Evolutionary conservation across 495 filamentous ascomycete genomes (phyloP).

Genomic region (Hyphodiscus hymeniophilus): DNA sequence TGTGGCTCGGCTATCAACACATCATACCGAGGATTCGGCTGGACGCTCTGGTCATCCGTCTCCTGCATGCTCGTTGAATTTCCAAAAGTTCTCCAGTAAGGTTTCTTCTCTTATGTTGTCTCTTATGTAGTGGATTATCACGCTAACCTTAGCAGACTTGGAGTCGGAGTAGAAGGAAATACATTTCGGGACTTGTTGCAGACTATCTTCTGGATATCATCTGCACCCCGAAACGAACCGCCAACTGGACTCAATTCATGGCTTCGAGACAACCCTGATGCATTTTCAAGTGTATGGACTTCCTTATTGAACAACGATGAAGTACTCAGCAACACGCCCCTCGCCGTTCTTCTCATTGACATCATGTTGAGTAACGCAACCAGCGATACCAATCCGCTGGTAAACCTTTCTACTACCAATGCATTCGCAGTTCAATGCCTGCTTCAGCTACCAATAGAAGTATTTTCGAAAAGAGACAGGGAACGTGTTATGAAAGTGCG

Average conservation of each 20-base stretch:
- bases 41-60: slow-evolving; percentile 12
- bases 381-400: slow-evolving; percentile 9
- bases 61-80: slow-evolving; percentile 14
- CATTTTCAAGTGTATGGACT: slow-evolving; percentile 15
- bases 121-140: not conserved
- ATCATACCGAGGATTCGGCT: slow-evolving; percentile 8
- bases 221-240: not conserved
- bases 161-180: not conserved
- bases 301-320: slow-evolving; percentile 5
- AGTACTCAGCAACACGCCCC: slow-evolving; percentile 8
- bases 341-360: slow-evolving; percentile 17
- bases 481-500: slow-evolving; percentile 28
- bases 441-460: slow-evolving; percentile 9
- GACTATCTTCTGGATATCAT: slow-evolving; percentile 19
- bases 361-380: slow-evolving; percentile 10
- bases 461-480: slow-evolving; percentile 27
- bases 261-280: slow-evolving; percentile 4
- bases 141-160: slow-evolving; percentile 7
- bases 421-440: slow-evolving; percentile 13
- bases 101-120: not conserved
- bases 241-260: not conserved
- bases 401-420: slow-evolving; percentile 9
- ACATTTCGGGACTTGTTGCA: slow-evolving; percentile 7
- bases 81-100: slow-evolving; percentile 15
- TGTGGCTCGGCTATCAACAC: slow-evolving; percentile 6